Evolutionary conservation across 257 asterid genomes (phyloP).

Genomic region (Solanum medicagineum): DNA sequence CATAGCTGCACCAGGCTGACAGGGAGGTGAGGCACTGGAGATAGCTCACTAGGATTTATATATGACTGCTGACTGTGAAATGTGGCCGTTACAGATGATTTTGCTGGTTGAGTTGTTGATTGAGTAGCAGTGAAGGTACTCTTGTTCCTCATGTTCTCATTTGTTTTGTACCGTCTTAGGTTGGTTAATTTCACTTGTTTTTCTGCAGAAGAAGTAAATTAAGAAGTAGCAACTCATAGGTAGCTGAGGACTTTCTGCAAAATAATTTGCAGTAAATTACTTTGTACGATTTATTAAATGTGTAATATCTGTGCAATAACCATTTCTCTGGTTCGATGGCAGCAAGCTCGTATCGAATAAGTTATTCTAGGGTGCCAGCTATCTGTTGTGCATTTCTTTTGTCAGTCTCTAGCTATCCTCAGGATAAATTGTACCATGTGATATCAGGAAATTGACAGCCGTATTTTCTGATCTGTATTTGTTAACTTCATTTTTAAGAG

Average conservation of each 20-base stretch:
- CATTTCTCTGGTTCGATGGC: not conserved
- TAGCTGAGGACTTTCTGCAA: not conserved
- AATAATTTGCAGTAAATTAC: not conserved
- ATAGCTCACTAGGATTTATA: not conserved
- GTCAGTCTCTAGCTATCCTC: not conserved
- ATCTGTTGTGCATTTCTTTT: not conserved
- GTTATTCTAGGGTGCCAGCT: not conserved
- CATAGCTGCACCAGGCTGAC: not conserved
- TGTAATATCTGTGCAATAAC: not conserved
- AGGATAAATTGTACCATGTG: not conserved
- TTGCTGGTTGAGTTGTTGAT: not conserved
- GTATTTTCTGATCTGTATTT: not conserved
- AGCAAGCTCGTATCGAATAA: not conserved
- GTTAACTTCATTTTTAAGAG: not conserved
- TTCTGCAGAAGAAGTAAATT: not conserved
- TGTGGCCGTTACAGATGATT: not conserved
- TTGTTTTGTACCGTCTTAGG: not conserved
- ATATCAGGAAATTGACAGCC: not conserved
- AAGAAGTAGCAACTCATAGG: not conserved
- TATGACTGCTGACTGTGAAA: not conserved
- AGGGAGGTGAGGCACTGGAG: not conserved
- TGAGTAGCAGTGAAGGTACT: not conserved
- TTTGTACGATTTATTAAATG: not conserved
- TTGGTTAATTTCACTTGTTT: not conserved
- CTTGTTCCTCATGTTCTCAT: not conserved